phyloP scores from a whole-genome alignment of 305 asterid species.

The Salvia sclarea region DNA sequence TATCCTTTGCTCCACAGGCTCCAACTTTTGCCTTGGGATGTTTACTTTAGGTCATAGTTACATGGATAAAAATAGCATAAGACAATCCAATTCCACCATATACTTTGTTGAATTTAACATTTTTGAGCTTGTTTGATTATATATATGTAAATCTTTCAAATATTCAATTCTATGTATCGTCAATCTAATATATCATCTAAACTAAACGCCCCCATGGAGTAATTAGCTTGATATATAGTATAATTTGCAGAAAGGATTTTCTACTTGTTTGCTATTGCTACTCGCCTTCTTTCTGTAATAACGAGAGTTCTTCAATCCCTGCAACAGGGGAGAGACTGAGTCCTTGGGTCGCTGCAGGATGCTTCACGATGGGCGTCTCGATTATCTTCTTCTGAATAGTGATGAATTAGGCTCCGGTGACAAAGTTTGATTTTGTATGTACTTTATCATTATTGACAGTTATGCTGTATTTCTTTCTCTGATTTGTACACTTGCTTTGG shows the following conservation, averaged over 20 bases:
- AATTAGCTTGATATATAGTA: neutral
- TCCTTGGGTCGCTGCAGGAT: constrained; percentile 89
- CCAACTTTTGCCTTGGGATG: neutral
- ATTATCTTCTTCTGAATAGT: constrained; percentile 67
- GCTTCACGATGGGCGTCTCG: constrained; percentile 79
- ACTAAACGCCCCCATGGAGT: neutral
- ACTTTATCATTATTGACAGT: constrained; percentile 4
- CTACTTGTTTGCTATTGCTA: neutral
- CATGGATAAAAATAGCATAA: neutral
- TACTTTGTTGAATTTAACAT: neutral
- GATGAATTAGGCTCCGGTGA: constrained; percentile 22
- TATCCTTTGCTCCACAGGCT: neutral
- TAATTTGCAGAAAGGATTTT: neutral
- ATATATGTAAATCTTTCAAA: neutral
- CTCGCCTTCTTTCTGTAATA: neutral
- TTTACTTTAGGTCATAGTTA: too few relatives aligned
- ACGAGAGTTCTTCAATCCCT: constrained; percentile 1
- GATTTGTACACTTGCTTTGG: constrained; percentile 11
- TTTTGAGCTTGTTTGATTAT: neutral
- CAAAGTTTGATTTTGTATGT: constrained; percentile 13
- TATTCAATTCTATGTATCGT: too few relatives aligned
- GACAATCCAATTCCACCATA: neutral
- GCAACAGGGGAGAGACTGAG: constrained; percentile 77
- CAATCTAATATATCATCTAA: too few relatives aligned
- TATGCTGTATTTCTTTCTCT: neutral